Evolutionary conservation across 1,284 basidiomycete genomes (phyloP), one percentile per base, ranked within the genome.

Genomic region (Heterobasidion annosum): DNA sequence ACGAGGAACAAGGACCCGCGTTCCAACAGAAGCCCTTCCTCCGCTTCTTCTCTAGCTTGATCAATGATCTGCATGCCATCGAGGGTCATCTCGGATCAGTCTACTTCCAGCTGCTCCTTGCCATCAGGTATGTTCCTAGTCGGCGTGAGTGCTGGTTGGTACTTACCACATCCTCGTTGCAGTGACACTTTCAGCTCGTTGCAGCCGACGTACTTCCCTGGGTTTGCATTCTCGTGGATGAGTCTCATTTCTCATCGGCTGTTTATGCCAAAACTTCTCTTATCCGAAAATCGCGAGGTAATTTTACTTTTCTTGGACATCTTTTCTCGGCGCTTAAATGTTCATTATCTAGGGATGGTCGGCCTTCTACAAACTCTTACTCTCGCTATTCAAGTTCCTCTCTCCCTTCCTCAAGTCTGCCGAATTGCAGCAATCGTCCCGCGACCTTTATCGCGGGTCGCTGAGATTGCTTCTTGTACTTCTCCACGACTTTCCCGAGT

Each of bases 11-110:
- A 66, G 93, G 92, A 2, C 73, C 82, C 1, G 78, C 83, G 52
- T 99, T 99, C 78, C 91, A 96, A 68, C 95, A 98, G 71, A 95
- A 98, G 70, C 96, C 97, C 1, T 99, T 98, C 79, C 96, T 96
- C 75, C 83, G 97, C 56, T 96, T 99, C 75, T 99, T 99, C 75
- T 98, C 94, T 13, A 97, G 92, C 68, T 79, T 99, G 59, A 77
- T 99, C 65, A 94, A 91, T 63, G 97, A 99, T 67, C 72, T 99
- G 47, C 85, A 93, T 61, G 71, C 83, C 15, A 86, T 98, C 61
- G 93, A 97, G 70, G 74, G 78, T 18, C 85, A 85, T 63, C 78
- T 98, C 12, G 92, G 91, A 2, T 74, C 84, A 10, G 92, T 92
- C 0, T 98, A 98, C 68, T 85, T 91, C 73, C 92, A 91, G 61